Base-by-base conservation (phyloP, 768 basidiomycete genomes). In the Podaxis sp. region DNA sequence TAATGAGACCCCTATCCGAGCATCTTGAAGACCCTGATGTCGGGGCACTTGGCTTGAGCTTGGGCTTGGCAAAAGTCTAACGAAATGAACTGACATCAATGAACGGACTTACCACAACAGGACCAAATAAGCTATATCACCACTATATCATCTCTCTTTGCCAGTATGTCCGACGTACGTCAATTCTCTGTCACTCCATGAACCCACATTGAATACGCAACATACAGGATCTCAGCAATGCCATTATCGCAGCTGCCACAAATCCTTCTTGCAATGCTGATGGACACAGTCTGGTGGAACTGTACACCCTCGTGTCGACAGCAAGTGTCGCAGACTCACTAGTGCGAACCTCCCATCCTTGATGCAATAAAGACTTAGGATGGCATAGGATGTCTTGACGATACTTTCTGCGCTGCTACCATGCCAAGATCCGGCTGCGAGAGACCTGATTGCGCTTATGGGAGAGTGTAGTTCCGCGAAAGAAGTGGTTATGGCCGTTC, bases 401-500 rank as follows among this genome's bases (percentile, higher is more conserved):
- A 66, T 73, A 6, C 55, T 84, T n/a, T 78, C 81, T 1, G 55
- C 75, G 12, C 67, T 84, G 0, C 58, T 84, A 17, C 69, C 71
- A n/a, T 77, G 69, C 60, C 65, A 65, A 17, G 76, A 82, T 61
- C 69, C 72, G 5, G 71, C 71, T 37, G 79, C 80, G 2, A 69
- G 66, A 22, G 76, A 78, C 27, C 72, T 84, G 25, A 66, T 83
- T 6, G 64, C 73, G 2, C 66, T 80, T 49, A 71, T 84, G 22
- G 79, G 74, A 6, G 73, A 80, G 63, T 74, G 74, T 53, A 65
- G 77, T 19, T 75, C 77, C 17, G 70, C 82, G 0, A 83, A 79
- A 61, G 84, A 85, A 66, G 73, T 80, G 0, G 67, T 82, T 0
- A 78, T 85, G 40, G 77, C 78, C 1, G 72, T 73, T 5, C 80